Conservation (phyloP, 768 basidiomycete genomes). For the Lactifluus echinatus region DNA sequence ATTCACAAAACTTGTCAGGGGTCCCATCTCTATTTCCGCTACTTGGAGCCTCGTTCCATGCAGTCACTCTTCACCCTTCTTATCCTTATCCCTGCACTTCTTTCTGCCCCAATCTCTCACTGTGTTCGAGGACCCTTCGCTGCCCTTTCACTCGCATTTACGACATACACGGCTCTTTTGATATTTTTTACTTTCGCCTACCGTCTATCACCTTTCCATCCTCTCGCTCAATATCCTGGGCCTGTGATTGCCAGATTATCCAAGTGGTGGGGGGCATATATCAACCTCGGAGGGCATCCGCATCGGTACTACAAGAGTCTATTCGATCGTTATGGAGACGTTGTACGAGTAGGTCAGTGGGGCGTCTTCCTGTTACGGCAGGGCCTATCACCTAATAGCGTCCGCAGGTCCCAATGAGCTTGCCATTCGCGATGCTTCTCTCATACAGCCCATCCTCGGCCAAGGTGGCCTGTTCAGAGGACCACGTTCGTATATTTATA, state of each 20-base stretch:
- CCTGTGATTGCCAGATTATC: conserved; percentile 36
- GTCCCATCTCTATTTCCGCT: conserved; percentile 1
- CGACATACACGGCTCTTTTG: background rate
- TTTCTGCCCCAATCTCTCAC: background rate
- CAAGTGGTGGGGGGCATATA: conserved; percentile 32
- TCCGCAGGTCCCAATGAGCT: conserved; percentile 7
- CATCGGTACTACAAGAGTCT: conserved; percentile 26
- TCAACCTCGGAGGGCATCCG: conserved; percentile 31
- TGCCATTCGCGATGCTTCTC: conserved; percentile 6
- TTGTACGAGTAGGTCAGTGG: conserved; percentile 31
- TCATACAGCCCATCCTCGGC: conserved; percentile 1
- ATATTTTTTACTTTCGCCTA: conserved; percentile 26
- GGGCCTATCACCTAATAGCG: background rate
- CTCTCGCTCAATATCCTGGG: conserved; percentile 43
- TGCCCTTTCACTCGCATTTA: conserved; percentile 4
- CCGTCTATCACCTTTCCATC: conserved; percentile 46
- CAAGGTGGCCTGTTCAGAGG: conserved; percentile 18
- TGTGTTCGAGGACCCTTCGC: background rate
- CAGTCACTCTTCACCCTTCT: background rate
- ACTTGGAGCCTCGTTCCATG: background rate
- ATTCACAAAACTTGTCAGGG: background rate
- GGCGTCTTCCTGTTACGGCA: background rate
- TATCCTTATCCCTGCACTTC: background rate
- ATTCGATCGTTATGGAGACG: conserved; percentile 30
- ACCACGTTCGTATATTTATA: conserved; percentile 3